phyloP scores from a whole-genome alignment of 495 filamentous ascomycete genomes.

The Penicillium angulare region DNA sequence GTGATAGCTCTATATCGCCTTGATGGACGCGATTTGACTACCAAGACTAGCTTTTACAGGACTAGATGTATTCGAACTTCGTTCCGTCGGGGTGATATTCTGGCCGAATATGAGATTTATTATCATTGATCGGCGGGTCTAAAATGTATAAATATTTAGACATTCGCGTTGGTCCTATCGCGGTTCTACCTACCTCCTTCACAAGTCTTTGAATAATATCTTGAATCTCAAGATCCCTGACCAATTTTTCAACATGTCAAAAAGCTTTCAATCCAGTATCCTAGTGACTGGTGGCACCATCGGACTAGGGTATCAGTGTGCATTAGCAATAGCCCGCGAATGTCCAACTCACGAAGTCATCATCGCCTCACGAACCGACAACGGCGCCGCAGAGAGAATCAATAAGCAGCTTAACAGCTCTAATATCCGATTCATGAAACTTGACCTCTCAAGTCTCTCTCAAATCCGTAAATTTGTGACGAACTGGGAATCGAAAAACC shows the following conservation, averaged over 20 bases:
- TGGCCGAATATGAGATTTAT: neutral
- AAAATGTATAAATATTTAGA: neutral
- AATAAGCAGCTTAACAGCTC: constrained; percentile 28
- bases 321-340: constrained; percentile 28
- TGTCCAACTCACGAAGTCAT: constrained; percentile 34
- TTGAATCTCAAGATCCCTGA: too few relatives aligned
- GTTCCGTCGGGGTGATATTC: neutral
- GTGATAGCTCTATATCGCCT: neutral
- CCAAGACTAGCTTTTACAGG: too few relatives aligned
- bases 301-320: constrained; percentile 35
- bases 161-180: too few relatives aligned
- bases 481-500: constrained; percentile 32
- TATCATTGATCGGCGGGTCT: neutral
- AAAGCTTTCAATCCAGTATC: constrained; percentile 24
- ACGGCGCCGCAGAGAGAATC: constrained; percentile 36
- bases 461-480: constrained; percentile 38
- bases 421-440: constrained; percentile 36
- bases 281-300: constrained; percentile 46
- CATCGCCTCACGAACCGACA: constrained; percentile 41
- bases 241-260: constrained; percentile 3
- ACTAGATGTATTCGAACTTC: too few relatives aligned
- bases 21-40: neutral
- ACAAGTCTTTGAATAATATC: too few relatives aligned
- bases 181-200: too few relatives aligned
- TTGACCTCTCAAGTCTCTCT: constrained; percentile 42